A percentile compares a stretch with the other conserved stretches of the same genome.
Evolutionary conservation across 257 asterid genomes (phyloP).

Genomic region (Handroanthus guayacan): DNA sequence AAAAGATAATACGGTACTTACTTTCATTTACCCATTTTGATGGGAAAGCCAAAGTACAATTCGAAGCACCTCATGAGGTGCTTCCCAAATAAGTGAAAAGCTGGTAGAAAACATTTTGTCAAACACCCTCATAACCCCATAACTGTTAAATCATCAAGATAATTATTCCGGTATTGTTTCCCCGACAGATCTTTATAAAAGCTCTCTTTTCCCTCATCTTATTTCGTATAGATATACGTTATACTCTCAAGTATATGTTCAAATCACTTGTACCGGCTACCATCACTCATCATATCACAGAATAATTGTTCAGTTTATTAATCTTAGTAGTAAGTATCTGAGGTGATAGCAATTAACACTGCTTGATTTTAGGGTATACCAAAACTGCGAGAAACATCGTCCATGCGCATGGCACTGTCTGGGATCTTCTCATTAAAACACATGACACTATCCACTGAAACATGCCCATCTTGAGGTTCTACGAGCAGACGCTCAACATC

Average conservation of each 20-base stretch:
- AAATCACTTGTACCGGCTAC: constrained; percentile 5
- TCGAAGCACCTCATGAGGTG: too few species aligned
- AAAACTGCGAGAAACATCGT: constrained; percentile 55
- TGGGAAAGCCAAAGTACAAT: too few species aligned
- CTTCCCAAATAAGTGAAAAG: too few species aligned
- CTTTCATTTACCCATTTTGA: too few species aligned
- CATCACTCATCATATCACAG: constrained; percentile 20
- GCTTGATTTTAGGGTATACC: constrained; percentile 55
- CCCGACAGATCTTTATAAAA: neutral
- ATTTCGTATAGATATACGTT: neutral
- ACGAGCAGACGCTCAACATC: constrained; percentile 66
- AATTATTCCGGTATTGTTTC: neutral
- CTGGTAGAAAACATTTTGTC: too few species aligned
- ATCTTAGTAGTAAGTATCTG: constrained; percentile 5
- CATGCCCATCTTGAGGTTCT: constrained; percentile 69
- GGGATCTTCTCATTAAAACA: constrained; percentile 63
- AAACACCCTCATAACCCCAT: neutral
- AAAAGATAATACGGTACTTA: too few species aligned
- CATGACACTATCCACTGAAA: constrained; percentile 67
- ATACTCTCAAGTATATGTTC: neutral
- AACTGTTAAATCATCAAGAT: constrained; percentile 3
- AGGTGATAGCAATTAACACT: constrained; percentile 32
- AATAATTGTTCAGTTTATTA: constrained; percentile 19
- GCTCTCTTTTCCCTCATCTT: neutral
- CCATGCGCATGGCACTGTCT: constrained; percentile 57